Evolutionary conservation across 2,329 filamentous ascomycete species (phyloP).

Genomic region (Dactylellina parvicollis): DNA sequence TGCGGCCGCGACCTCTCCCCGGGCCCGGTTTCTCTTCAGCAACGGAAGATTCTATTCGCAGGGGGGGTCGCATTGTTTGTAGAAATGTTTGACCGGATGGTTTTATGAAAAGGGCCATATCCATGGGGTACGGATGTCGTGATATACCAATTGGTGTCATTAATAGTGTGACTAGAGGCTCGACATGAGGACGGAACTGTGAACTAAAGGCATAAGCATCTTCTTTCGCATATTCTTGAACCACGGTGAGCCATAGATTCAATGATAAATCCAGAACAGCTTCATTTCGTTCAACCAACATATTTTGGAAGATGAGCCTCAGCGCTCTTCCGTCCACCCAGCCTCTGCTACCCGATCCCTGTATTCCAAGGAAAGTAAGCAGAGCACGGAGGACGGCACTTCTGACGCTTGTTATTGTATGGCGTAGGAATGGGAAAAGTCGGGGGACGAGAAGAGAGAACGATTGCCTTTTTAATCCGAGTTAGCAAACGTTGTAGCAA

Average conservation of each 20-base stretch:
- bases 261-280: slow-evolving; percentile 77
- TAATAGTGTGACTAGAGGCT: slow-evolving; percentile 83
- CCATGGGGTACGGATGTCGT: slow-evolving; percentile 91
- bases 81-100: slow-evolving; percentile 87
- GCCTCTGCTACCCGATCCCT: slow-evolving; percentile 79
- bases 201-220: slow-evolving; percentile 72
- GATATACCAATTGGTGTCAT: slow-evolving; percentile 92
- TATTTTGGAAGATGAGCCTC: slow-evolving; percentile 90
- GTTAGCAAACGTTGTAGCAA: slow-evolving; percentile 30
- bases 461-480: slow-evolving; percentile 67
- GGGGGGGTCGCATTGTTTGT: slow-evolving; percentile 61
- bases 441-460: slow-evolving; percentile 92
- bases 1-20: slow-evolving; percentile 72
- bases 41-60: slow-evolving; percentile 59
- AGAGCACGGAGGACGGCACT: slow-evolving; percentile 91
- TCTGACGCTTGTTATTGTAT: slow-evolving; percentile 95
- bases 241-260: slow-evolving; percentile 84
- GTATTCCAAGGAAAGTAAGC: slow-evolving; percentile 89
- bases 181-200: slow-evolving; percentile 79
- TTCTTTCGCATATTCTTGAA: slow-evolving; percentile 72
- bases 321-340: slow-evolving; percentile 93
- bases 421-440: slow-evolving; percentile 92
- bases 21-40: slow-evolving; percentile 61
- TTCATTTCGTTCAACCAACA: slow-evolving; percentile 89
- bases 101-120: slow-evolving; percentile 85